Evolutionary conservation across 352 stramenopile genomes (phyloP), one percentile per base, ranked within the genome.

Genomic region (Globisporangium apiculatum): DNA sequence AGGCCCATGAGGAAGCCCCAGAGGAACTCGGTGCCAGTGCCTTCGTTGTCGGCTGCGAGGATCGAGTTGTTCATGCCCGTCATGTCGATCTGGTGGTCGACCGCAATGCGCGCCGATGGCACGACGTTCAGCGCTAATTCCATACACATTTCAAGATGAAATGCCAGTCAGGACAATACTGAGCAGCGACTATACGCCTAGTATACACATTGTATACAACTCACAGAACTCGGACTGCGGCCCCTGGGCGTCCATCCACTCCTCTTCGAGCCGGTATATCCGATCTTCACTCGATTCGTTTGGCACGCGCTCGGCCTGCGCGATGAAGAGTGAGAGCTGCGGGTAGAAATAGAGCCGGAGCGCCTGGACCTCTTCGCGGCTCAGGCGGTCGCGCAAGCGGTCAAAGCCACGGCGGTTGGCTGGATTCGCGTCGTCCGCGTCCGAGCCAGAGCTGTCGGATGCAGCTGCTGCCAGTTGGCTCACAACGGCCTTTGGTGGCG

Each of bases 1-100:
- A 95, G 68, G 10, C 85, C 85, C 85, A 95, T 95, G 45, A 92
- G 70, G 61, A 95, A 89, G 11, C 85, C 85, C 85, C 85, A 95
- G 8, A 95, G 65, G 67, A 95, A 93, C 67, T 95, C 85, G 11
- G 84, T 92, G 45, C 81, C 79, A 9, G 85, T 95, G 58, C 85
- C 85, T 88, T 95, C 85, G 49, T 95, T 95, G 57, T 95, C 85
- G 35, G 79, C 82, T 47, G 78, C 79, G 60, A 94, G 60, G 53
- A 93, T 89, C 17, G 85, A 90, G 51, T 77, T 85, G 69, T 85
- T 87, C 70, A 93, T 82, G 52, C 78, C 78, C 2, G 82, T 89
- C 71, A 92, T 83, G 55, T 94, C 85, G 59, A 94, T 92, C 54
- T 91, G 85, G 51, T 87, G 73, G 10, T 91, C 84, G 67, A 89